Conservation (phyloP, 1,139 yeast species). For the Starmera stellimalicola region DNA sequence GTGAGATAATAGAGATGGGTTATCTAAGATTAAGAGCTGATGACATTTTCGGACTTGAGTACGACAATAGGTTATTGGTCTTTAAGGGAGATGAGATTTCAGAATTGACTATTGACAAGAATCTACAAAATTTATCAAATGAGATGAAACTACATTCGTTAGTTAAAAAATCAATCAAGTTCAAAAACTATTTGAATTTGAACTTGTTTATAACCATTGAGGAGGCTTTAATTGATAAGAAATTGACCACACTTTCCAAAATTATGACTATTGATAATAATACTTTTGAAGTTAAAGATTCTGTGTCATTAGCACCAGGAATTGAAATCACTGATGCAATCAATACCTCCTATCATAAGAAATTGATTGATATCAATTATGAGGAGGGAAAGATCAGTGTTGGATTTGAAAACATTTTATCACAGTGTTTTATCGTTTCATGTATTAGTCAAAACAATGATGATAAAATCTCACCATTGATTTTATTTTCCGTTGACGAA, state of each 20-base stretch:
- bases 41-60: conserved; percentile 1
- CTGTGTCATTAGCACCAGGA: conserved; percentile 10
- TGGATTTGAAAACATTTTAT: conserved; percentile 15
- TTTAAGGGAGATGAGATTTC: conserved; percentile 1
- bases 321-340: conserved; percentile 17
- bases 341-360: conserved; percentile 13
- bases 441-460: conserved; percentile 15
- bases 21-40: conserved; percentile 11
- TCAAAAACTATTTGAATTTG: conserved; percentile 14
- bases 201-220: conserved; percentile 12
- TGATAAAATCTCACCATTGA: conserved; percentile 10
- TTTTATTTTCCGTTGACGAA: conserved; percentile 17
- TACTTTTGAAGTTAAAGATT: conserved; percentile 10
- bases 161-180: conserved; percentile 11
- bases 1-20: conserved; percentile 8
- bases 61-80: background rate
- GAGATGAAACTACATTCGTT: conserved; percentile 7
- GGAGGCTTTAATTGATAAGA: conserved; percentile 1
- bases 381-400: conserved; percentile 14
- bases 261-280: conserved; percentile 17
- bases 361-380: conserved; percentile 11
- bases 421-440: conserved; percentile 19
- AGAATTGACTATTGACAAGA: background rate
- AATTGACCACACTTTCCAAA: conserved; percentile 7
- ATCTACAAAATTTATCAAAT: conserved; percentile 3